Percentiles rank a stretch among this genome's conserved stretches.
These are phyloP conservation scores for Zoysia matrella DNA, from an alignment of 202 grass and related monocot species.

Conservation along the genomic window DNA sequence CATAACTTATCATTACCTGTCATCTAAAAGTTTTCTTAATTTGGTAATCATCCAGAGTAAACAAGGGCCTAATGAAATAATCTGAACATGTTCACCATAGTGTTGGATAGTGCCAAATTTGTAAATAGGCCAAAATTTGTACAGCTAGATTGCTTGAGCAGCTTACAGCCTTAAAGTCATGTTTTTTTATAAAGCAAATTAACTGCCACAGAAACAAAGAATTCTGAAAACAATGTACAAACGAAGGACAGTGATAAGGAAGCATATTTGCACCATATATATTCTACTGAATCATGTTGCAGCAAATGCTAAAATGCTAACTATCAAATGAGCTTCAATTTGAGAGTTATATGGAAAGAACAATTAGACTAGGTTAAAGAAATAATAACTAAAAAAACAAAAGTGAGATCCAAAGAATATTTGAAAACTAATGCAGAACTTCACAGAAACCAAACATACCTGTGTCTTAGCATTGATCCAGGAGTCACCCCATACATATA, in stretches of 20 bases:
- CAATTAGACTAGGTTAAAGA: neutral
- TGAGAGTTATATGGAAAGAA: neutral
- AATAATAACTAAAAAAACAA: conserved; percentile 4
- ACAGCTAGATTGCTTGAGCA: neutral
- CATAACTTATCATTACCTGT: neutral
- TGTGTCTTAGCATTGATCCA: conserved; percentile 99
- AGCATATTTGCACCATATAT: neutral
- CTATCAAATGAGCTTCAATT: neutral
- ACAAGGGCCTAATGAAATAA: neutral
- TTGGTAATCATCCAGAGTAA: conserved; percentile 3
- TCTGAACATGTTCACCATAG: neutral
- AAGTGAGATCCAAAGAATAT: neutral
- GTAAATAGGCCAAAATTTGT: neutral
- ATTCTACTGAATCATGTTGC: neutral
- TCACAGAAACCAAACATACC: conserved; percentile 49
- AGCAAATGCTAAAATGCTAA: neutral
- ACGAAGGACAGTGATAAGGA: neutral
- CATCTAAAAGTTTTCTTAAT: conserved; percentile 1
- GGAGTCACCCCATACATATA: conserved; percentile 97
- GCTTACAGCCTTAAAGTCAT: neutral
- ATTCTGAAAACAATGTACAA: neutral
- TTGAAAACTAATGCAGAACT: conserved; percentile 7
- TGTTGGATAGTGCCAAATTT: neutral
- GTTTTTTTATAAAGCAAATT: neutral
- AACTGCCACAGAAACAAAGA: neutral